Base-by-base conservation (phyloP, 2,329 filamentous ascomycete species). In the Magnaporthiopsis incrustans region DNA sequence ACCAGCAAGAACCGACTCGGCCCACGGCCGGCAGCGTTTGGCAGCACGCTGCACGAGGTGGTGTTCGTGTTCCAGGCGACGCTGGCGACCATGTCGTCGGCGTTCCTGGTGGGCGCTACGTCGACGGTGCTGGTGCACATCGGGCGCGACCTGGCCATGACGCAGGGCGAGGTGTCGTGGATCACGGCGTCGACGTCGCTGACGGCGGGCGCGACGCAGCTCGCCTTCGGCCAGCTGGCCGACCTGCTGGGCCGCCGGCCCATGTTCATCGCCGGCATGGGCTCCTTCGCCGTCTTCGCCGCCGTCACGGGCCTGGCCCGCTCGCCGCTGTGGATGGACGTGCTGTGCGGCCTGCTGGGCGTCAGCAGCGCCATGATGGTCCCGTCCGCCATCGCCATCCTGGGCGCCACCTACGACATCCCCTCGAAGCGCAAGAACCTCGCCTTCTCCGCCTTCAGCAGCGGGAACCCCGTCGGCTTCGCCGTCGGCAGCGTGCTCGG, bases 21-120 rank as follows among this genome's bases (percentile, higher is more conserved):
- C 22, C 68, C 68, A 50, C 78, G 85, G 11, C 85, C 85, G 35
- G 78, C 74, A 69, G 87, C 84, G 74, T 90, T 90, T 78, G 80
- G 74, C 57, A 86, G 79, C 57, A 87, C 85, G 0, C 64, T 84
- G 2, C 84, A 89, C 69, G 87, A 90, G 76, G 78, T 85, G 53
- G 75, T 87, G 2, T 90, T 90, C 69, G 84, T 90, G 22, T 71
- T 87, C 25, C 87, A 86, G 56, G 84, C 86, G 12, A 90, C 87
- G 1, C 84, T 89, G 76, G 86, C 86, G 2, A 86, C 89, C 59
- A 86, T 83, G 4, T 85, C 87, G 70, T 81, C 80, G 12, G 81
- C 82, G 5, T 86, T 90, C 68, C 76, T 87, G 33, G 77, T 78
- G 10, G 87, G 87, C 15, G 78, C 81, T 5, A 80, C 84, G 5